Evolutionary conservation across 495 filamentous ascomycete genomes (phyloP).

Genomic region (Cryomyces antarcticus): DNA sequence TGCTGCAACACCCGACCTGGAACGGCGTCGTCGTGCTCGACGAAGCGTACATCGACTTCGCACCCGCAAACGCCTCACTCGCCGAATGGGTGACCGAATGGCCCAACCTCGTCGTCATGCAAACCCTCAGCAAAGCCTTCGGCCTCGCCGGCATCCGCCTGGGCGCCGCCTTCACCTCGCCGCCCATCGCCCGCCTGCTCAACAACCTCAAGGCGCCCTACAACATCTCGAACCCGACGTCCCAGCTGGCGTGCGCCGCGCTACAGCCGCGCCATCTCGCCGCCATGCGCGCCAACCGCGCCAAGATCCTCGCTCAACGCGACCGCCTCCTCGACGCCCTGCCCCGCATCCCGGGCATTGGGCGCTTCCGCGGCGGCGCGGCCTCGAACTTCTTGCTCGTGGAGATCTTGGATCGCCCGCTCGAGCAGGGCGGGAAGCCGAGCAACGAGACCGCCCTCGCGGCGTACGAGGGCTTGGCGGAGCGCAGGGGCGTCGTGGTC

Average conservation of each 20-base stretch:
- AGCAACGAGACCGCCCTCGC: constrained; percentile 58
- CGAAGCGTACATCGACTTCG: constrained; percentile 94
- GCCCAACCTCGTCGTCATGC: constrained; percentile 97
- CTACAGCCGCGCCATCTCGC: constrained; percentile 41
- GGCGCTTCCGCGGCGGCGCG: constrained; percentile 57
- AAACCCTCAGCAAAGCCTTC: constrained; percentile 91
- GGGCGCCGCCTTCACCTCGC: constrained; percentile 40
- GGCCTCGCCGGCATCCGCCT: constrained; percentile 81
- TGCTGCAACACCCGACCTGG: constrained; percentile 80
- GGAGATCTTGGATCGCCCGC: constrained; percentile 53
- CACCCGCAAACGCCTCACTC: constrained; percentile 53
- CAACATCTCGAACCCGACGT: constrained; percentile 74
- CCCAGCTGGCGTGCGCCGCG: constrained; percentile 56
- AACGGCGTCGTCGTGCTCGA: constrained; percentile 88
- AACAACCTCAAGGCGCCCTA: constrained; percentile 93
- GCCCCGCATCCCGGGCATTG: constrained; percentile 56
- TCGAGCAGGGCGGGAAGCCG: constrained; percentile 39
- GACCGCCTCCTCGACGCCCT: constrained; percentile 54
- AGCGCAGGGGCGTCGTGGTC: constrained; percentile 77
- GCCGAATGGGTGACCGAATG: constrained; percentile 87
- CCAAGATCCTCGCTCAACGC: constrained; percentile 51
- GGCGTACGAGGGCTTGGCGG: constrained; percentile 68
- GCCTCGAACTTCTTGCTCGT: constrained; percentile 81
- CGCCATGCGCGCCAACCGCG: constrained; percentile 48
- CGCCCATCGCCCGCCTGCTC: constrained; percentile 42